Base-by-base conservation (phyloP, 768 basidiomycete species). In the Mycena leptocephala region DNA sequence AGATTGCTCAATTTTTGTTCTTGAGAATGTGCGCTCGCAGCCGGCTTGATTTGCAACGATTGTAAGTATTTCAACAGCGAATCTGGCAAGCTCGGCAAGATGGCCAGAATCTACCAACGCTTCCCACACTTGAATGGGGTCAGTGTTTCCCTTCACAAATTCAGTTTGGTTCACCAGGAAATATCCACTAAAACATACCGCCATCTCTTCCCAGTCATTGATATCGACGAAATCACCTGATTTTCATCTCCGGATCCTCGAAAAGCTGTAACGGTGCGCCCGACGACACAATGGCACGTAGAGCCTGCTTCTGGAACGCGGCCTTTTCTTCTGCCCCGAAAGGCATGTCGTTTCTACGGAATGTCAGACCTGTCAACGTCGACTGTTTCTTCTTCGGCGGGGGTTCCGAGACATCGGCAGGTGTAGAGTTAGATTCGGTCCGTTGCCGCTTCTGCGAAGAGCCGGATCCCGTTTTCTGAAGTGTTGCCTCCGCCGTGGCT, bases 151-250 rank as follows among this genome's bases (percentile, higher is more conserved):
- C 70, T 71, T 1, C 1, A 28, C 3, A 35, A 41, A 11, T 7
- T 55, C 8, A 69, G 30, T 22, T 2, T 3, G 10, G 16, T 13
- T 61, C 2, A n/a, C n/a, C n/a, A n/a, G 11, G 41, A 43, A 8
- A 32, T 5, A 5, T 20, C 6, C 30, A 3, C 11, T 20, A n/a
- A 2, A 33, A 56, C 56, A 26, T 26, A 70, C 68, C 20, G 18
- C 11, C 18, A 59, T 30, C 8, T 14, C 1, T 33, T 70, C 43
- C 68, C 68, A 70, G 1, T 70, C 56, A 30, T 63, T 10, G 28
- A 71, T 62, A 43, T 75, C 68, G 18, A 7, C n/a, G 30, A 79
- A 79, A 28, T 56, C 43, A 39, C 68, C 68, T 0, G 72, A 48
- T 51, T 16, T 37, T 37, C 58, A 75, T 55, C 39, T 75, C 74